Base-by-base conservation (phyloP, 768 basidiomycete genomes). In the Podaxis pistillaris region DNA sequence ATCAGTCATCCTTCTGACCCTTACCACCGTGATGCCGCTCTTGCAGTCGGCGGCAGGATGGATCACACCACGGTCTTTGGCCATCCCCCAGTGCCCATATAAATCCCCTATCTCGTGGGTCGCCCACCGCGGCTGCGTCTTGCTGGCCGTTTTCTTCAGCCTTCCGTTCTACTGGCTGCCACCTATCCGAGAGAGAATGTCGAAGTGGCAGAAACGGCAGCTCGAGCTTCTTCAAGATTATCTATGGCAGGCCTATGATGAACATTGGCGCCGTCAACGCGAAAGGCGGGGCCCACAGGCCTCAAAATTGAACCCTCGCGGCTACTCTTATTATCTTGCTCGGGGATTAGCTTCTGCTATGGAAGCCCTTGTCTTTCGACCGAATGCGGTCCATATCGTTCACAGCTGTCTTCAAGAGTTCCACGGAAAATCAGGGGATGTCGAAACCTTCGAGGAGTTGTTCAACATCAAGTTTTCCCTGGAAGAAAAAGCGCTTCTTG, bases 61-160 rank as follows among this genome's bases (percentile, higher is more conserved):
- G 53, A 19, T 61, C 3, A 30, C 30, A 17, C 60, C 60, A 24
- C 24, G 9, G 17, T 46, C 52, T 4, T 22, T 61, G 28, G 53
- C 19, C 30, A 37, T 61, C 19, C 44, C 52, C n/a, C 60, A 61
- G 38, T 61, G 60, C 17, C 60, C 53, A n/a, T 61, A 44, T 36
- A 61, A 61, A 46, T 61, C 60, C 6, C 60, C 60, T 5, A 44
- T 61, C 22, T 44, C 60, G 1, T 61, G 60, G 53, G 41, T 47
- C 24, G 19, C 38, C 11, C 60, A 61, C 37, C 60, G 53, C 11
- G 36, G 33, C 13, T 37, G 33, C 49, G 47, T 51, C 24, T 22
- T 59, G 6, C 13, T 59, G 33, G 19, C 37, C 3, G 13, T 59
- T 8, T 11, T 37, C 36, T 2, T 22, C n/a, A 38, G 33, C 9